Percentiles rank a stretch among this genome's conserved stretches.
These are phyloP conservation scores for Aspergillus texensis DNA, from an alignment of 2,329 filamentous ascomycete species.

Conservation along the genomic window DNA sequence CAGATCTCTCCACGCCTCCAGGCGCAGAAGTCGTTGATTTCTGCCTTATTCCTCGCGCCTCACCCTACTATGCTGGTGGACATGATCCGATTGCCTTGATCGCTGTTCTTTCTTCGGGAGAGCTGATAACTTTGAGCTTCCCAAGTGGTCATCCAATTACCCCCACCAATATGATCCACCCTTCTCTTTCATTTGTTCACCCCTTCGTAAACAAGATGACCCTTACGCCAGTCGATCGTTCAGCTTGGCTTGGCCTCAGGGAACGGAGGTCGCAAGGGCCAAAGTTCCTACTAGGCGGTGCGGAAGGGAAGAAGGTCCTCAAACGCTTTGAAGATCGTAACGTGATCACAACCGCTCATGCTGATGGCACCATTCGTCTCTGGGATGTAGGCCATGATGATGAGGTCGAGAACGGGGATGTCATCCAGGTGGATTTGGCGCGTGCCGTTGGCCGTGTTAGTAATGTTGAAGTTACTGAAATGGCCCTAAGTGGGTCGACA, in stretches of 20 bases:
- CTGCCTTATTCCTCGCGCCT: conserved; percentile 77
- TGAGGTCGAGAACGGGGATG: conserved; percentile 82
- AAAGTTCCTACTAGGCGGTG: conserved; percentile 75
- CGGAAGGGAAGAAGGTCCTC: conserved; percentile 67
- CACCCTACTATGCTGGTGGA: conserved; percentile 82
- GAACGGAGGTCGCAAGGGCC: conserved; percentile 81
- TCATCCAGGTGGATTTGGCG: conserved; percentile 84
- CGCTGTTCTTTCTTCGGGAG: conserved; percentile 78
- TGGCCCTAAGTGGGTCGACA: conserved; percentile 77
- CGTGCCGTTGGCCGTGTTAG: conserved; percentile 78
- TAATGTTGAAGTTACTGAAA: conserved; percentile 74
- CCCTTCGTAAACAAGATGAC: conserved; percentile 78
- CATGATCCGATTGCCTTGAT: conserved; percentile 90
- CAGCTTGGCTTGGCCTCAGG: conserved; percentile 86
- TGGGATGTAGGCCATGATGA: conserved; percentile 94
- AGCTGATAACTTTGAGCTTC: conserved; percentile 87
- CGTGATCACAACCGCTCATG: conserved; percentile 83
- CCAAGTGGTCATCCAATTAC: conserved; percentile 88
- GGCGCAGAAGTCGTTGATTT: conserved; percentile 79
- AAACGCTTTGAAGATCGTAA: conserved; percentile 82
- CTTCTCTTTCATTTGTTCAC: conserved; percentile 84
- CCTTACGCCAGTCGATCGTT: conserved; percentile 74
- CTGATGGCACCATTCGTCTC: conserved; percentile 84
- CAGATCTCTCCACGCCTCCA: conserved; percentile 72
- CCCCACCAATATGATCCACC: conserved; percentile 88